These are phyloP conservation scores for Xylaria sp. DNA, from an alignment of 2,329 filamentous ascomycete species.

Conservation along the genomic window DNA sequence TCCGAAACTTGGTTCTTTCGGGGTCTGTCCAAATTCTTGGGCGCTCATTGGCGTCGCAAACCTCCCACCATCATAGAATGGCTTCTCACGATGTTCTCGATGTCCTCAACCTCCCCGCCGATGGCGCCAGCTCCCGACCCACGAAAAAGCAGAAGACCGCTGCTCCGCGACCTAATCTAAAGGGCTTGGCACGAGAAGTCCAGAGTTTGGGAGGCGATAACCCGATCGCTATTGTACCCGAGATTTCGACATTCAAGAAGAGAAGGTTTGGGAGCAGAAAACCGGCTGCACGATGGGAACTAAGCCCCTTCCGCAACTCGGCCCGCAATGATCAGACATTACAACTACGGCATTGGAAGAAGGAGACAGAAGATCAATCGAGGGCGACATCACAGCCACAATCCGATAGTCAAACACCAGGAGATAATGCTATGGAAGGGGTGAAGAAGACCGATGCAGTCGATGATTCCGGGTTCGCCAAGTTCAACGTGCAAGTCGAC, in stretches of 20 bases:
- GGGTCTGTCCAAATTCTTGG: background rate
- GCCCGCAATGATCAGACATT: conserved; percentile 76
- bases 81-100: conserved; percentile 85
- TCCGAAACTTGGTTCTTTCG: background rate
- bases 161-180: conserved; percentile 68
- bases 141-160: conserved; percentile 79
- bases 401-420: conserved; percentile 41
- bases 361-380: conserved; percentile 62
- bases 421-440: conserved; percentile 51
- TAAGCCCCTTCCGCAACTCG: conserved; percentile 78
- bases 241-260: conserved; percentile 69
- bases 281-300: conserved; percentile 71
- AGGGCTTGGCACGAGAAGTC: conserved; percentile 72
- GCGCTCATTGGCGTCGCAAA: conserved; percentile 1
- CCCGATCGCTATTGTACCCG: conserved; percentile 73
- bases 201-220: conserved; percentile 73
- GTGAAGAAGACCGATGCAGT: conserved; percentile 52
- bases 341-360: conserved; percentile 82
- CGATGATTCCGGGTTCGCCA: conserved; percentile 77
- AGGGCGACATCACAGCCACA: conserved; percentile 41
- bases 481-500: conserved; percentile 85
- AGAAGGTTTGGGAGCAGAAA: conserved; percentile 64
- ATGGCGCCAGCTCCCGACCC: conserved; percentile 63
- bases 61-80: conserved; percentile 59
- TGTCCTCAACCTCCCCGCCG: conserved; percentile 82